phyloP scores from a whole-genome alignment of 179 eudicot species.

The Silene noctiflora region DNA sequence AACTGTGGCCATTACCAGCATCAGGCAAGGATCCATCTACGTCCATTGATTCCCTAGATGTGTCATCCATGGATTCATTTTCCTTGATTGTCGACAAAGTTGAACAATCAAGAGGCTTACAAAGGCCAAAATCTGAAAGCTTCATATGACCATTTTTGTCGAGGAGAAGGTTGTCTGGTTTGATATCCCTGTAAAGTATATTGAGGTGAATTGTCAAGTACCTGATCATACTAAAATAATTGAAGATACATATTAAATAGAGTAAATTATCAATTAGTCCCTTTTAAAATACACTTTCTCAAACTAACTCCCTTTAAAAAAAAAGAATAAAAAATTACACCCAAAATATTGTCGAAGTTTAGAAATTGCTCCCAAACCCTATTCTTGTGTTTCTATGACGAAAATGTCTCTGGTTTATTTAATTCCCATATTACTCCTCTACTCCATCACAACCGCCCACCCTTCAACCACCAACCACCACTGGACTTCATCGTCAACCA shows the following conservation, averaged over 20 bases:
- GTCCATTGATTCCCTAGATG: conserved; percentile 70
- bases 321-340: no score
- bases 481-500: no score
- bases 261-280: no score
- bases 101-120: conserved; percentile 79
- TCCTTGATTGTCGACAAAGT: conserved; percentile 35
- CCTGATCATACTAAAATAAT: not conserved
- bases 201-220: not conserved
- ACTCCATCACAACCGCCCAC: no score
- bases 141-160: conserved; percentile 76
- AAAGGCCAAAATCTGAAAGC: conserved; percentile 88
- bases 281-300: no score
- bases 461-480: no score
- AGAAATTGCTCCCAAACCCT: no score
- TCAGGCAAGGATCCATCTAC: conserved; percentile 72
- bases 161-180: conserved; percentile 81
- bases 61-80: conserved; percentile 31
- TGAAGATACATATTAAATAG: not conserved
- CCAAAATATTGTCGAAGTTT: no score
- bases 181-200: conserved; percentile 53
- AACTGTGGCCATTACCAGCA: conserved; percentile 59
- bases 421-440: no score
- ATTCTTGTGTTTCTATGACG: no score
- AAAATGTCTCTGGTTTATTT: no score
- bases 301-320: no score